Evolutionary conservation across 108 stramenopile genomes (phyloP), one percentile per base, ranked within the genome.

Genomic region (Skeletonema tropicum): DNA sequence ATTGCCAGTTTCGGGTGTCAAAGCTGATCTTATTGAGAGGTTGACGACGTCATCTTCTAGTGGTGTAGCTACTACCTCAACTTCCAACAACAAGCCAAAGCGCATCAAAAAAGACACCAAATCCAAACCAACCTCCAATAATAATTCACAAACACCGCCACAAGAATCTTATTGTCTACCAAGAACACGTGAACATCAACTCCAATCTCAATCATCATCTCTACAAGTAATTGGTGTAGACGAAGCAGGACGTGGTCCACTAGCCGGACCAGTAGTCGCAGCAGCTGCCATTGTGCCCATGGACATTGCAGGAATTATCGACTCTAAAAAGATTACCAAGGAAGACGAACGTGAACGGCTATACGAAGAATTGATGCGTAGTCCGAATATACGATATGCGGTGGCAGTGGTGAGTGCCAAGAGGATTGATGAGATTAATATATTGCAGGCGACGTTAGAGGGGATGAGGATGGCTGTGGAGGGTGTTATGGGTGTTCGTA

Each of bases 161-260:
- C 14, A 64, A 42, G 57, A 55, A 5, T 55, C 57, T 13, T 33
- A 66, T 19, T 76, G 62, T 57, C 76, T 76, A 9, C 68, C 76
- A n/a, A 68, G 76, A 23, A 70, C 76, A 64, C 76, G 68, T 33
- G 76, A 76, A 55, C 48, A 70, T 17, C 68, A 70, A 70, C 62
- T 76, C 23, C 14, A 64, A 46, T 41, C 29, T 41, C 38, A 5
- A 64, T 9, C 25, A 46, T 46, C 12, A 45, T 32, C 23, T 41
- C 49, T 42, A 17, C 21, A 68, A 15, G 87, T 95, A 9, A 88
- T 97, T 25, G 96, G 96, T 15, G 91, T 97, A 39, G 98, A 99
- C 73, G 98, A 98, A 83, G 99, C 98, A 10, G 99, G 99, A 1
- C 87, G 99, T 23, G 99, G 99, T n/a, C 98, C 98, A 3, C 77